Conservation (phyloP, 257 asterid genomes). For the Paulownia fortunei region DNA sequence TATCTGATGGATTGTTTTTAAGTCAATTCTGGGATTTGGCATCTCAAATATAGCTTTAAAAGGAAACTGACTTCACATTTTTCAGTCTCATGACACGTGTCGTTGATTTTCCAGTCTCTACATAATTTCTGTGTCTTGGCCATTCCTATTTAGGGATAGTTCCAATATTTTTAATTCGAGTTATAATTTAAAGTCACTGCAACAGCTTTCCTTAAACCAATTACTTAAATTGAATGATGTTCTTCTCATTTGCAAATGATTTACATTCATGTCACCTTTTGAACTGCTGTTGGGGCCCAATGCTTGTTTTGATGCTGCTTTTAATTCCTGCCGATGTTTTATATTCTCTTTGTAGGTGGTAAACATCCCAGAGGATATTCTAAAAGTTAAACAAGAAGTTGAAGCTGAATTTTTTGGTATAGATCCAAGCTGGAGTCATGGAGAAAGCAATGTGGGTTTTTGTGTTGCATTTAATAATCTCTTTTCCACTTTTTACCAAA, state of each 20-base stretch:
- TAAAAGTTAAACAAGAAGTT: constrained; percentile 78
- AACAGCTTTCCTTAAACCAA: neutral
- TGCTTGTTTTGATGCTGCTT: constrained; percentile 2
- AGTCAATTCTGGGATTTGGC: neutral
- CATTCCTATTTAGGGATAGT: neutral
- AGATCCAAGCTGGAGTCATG: constrained; percentile 74
- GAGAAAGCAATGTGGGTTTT: constrained; percentile 69
- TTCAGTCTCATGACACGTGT: neutral
- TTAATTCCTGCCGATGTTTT: constrained; percentile 19
- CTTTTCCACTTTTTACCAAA: neutral
- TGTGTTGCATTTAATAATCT: constrained; percentile 10
- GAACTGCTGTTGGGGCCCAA: constrained; percentile 5
- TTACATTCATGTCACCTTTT: neutral
- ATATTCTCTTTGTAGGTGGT: constrained; percentile 53
- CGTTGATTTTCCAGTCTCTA: neutral
- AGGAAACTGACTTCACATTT: neutral
- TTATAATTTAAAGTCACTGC: neutral
- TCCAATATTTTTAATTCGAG: neutral
- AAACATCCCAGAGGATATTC: constrained; percentile 61
- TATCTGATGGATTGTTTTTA: neutral
- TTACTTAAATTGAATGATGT: neutral
- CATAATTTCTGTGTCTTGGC: neutral
- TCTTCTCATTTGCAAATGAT: constrained; percentile 1
- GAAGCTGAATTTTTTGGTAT: constrained; percentile 85
- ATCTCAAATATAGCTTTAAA: neutral